Evolutionary conservation across 129 eudicot species (phyloP).

Genomic region (Lactuca sativa): DNA sequence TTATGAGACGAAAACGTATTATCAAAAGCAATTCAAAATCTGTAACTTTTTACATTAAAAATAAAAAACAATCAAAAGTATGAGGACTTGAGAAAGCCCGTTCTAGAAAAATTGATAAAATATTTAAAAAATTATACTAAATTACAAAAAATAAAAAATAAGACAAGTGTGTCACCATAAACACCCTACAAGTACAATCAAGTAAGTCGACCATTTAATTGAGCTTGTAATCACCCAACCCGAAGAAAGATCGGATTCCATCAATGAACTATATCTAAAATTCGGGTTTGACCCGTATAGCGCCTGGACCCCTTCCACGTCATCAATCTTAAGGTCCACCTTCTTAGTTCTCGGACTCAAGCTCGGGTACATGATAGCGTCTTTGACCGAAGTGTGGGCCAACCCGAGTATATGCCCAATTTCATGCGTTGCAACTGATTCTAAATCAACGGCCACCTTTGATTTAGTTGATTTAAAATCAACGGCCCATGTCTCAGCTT

Average conservation of each 20-base stretch:
- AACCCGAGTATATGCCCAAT: constrained; percentile 91
- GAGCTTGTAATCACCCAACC: constrained; percentile 33
- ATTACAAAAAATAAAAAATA: not conserved
- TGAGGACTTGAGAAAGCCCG: constrained; percentile 2
- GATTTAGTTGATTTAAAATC: constrained; percentile 50
- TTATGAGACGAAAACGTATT: not conserved
- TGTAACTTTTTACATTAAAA: constrained; percentile 17
- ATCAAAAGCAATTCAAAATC: not conserved
- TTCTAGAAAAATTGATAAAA: not conserved
- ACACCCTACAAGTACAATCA: constrained; percentile 15
- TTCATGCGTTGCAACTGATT: constrained; percentile 95
- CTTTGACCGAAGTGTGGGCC: constrained; percentile 81
- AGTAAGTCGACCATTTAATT: constrained; percentile 36
- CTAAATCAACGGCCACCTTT: constrained; percentile 71
- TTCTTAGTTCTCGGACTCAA: constrained; percentile 78
- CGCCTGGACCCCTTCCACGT: constrained; percentile 87
- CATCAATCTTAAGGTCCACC: constrained; percentile 76
- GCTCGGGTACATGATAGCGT: constrained; percentile 90
- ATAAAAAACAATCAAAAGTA: constrained; percentile 10
- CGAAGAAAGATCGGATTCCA: constrained; percentile 58
- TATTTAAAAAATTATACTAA: not conserved
- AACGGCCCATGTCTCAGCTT: constrained; percentile 86
- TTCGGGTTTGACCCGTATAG: constrained; percentile 91
- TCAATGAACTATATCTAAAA: constrained; percentile 51
- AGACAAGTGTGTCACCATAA: constrained; percentile 8